A percentile compares a stretch with the other conserved stretches of the same genome.
phyloP scores from a whole-genome alignment of 306 rosid genomes.

The Cotoneaster glaucophyllus region DNA sequence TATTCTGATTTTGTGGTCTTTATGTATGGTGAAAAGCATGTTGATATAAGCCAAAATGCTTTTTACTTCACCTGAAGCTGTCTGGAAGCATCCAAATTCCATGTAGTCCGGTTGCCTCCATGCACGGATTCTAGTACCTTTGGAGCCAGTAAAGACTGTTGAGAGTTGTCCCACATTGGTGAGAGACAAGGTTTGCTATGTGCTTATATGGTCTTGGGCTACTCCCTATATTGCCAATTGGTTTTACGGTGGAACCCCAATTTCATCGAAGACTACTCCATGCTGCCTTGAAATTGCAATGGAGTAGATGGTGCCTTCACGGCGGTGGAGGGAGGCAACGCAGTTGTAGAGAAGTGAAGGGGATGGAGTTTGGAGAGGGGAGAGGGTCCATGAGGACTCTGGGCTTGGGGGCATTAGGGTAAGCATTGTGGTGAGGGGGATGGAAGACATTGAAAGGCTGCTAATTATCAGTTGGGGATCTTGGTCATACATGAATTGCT shows the following conservation, averaged over 20 bases:
- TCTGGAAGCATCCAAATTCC: conserved; percentile 43
- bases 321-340: conserved; percentile 66
- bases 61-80: conserved; percentile 38
- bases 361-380: conserved; percentile 50
- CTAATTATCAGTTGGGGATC: conserved; percentile 23
- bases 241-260: too few relatives aligned
- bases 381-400: conserved; percentile 77
- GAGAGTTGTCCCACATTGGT: too few relatives aligned
- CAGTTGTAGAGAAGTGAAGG: conserved; percentile 64
- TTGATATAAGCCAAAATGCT: conserved; percentile 37
- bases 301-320: conserved; percentile 56
- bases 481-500: conserved; percentile 34
- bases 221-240: too few relatives aligned
- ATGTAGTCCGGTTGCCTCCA: conserved; percentile 65
- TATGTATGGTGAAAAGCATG: conserved; percentile 58
- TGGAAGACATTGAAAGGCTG: conserved; percentile 33
- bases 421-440: conserved; percentile 8
- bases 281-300: conserved; percentile 36
- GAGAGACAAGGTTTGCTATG: too few relatives aligned
- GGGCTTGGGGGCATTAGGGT: conserved; percentile 31
- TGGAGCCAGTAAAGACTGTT: conserved; percentile 59
- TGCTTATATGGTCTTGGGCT: too few relatives aligned
- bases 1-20: conserved; percentile 47
- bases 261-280: too few relatives aligned
- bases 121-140: conserved; percentile 43